phyloP scores from a whole-genome alignment of 352 stramenopile genomes.

The Achlya hypogyna region DNA sequence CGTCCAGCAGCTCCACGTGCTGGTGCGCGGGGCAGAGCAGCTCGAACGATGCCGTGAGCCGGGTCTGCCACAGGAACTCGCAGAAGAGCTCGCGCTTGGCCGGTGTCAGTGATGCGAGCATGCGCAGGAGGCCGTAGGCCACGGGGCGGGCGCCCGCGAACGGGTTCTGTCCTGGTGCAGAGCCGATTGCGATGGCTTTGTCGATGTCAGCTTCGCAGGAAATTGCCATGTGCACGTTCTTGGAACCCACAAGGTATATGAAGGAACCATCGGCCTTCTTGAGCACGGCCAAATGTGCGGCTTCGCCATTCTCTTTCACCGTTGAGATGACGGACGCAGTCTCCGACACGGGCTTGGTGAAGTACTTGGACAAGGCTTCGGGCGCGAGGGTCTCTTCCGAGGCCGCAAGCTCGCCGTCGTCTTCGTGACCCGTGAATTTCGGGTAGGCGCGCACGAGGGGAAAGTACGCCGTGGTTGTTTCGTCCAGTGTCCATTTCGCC shows the following conservation, averaged over 20 bases:
- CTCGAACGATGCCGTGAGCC: slow-evolving; percentile 67
- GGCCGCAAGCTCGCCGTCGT: slow-evolving; percentile 41
- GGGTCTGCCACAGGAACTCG: slow-evolving; percentile 70
- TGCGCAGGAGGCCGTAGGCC: slow-evolving; percentile 35
- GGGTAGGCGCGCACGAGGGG: slow-evolving; percentile 60
- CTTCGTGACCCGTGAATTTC: slow-evolving; percentile 77
- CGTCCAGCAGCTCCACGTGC: slow-evolving; percentile 64
- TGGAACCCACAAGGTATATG: slow-evolving; percentile 65
- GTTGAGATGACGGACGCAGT: slow-evolving; percentile 54
- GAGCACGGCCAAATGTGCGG: slow-evolving; percentile 57
- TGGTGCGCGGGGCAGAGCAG: slow-evolving; percentile 61
- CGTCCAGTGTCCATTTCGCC: slow-evolving; percentile 29
- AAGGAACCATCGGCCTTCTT: slow-evolving; percentile 55
- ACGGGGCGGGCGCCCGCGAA: slow-evolving; percentile 47
- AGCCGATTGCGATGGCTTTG: slow-evolving; percentile 21
- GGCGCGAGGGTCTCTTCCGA: slow-evolving; percentile 11
- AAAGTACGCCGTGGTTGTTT: slow-evolving; percentile 26
- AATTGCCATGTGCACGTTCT: slow-evolving; percentile 69
- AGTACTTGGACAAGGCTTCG: slow-evolving; percentile 58
- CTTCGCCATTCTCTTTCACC: slow-evolving; percentile 73
- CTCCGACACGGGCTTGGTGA: slow-evolving; percentile 45
- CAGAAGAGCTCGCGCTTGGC: slow-evolving; percentile 40
- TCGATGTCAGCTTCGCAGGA: slow-evolving; percentile 43
- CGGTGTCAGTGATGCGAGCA: slow-evolving; percentile 29
- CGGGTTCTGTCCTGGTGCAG: slow-evolving; percentile 27